Evolutionary conservation across 2,329 filamentous ascomycete genomes (phyloP), one percentile per base, ranked within the genome.

Genomic region (Trichophaea hybrida): DNA sequence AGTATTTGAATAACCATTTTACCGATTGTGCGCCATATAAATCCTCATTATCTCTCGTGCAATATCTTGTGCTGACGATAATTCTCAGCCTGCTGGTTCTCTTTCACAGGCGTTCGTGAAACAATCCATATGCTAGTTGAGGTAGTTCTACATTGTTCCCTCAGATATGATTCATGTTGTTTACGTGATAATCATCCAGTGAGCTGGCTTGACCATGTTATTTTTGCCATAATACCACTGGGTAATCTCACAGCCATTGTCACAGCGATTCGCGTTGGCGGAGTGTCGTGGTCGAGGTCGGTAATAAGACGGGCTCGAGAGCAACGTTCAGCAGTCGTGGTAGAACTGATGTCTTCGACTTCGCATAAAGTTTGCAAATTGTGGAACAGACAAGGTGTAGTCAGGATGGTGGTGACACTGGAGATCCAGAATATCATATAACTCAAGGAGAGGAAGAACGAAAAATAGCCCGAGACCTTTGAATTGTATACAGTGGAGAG

Each of bases 191-290:
- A 7, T n/a, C 12, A 24, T 6, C 10, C 37, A 37, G 15, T 73
- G 1, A 71, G 69, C 1, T 68, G 71, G 50, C 65, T 73, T 0
- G 77, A 78, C 44, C 72, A 73, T 40, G 66, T 78, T 1, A 72
- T 76, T 3, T 71, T 79, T n/a, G 73, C 76, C 0, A 70, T 77
- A 52, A 74, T 71, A 0, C 76, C 76, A 0, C 58, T 78, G 1
- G 74, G 74, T 0, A 72, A 76, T 32, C 60, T 76, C 10, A 76
- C 74, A 0, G 68, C 69, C 0, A 61, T 76, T 1, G 69, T 71
- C 43, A 65, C 63, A 4, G 67, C 67, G 0, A 71, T 72, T 32
- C 65, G 70, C 56, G 40, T 74, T 66, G 57, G 73, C n/a, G 70
- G 1, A 31, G 73, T 70, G 0, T 65, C 70, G 1, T 75, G 71